A percentile compares a stretch with the other conserved stretches of the same genome.
phyloP scores from a whole-genome alignment of 345 rosid species.

The Arabidopsis thaliana region DNA sequence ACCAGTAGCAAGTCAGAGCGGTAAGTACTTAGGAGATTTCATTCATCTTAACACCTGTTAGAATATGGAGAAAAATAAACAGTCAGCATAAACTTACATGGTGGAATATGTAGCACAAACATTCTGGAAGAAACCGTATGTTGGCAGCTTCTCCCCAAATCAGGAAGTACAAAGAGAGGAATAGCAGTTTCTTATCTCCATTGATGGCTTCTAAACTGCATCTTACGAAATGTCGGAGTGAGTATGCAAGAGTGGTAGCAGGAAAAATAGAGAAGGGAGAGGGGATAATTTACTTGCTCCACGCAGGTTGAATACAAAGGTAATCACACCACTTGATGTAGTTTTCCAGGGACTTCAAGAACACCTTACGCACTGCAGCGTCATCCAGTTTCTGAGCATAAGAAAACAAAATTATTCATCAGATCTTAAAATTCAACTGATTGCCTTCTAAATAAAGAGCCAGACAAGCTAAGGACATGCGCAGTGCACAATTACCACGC shows the following conservation, averaged over 20 bases:
- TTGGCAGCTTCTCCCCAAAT: slow-evolving; percentile 98
- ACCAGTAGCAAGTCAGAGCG: slow-evolving; percentile 18
- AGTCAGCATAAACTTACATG: slow-evolving; percentile 59
- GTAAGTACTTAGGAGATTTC: slow-evolving; percentile 11
- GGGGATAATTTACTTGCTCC: slow-evolving; percentile 71
- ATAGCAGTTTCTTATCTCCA: slow-evolving; percentile 84
- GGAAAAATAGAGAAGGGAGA: slow-evolving; percentile 23
- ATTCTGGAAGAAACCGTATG: slow-evolving; percentile 88
- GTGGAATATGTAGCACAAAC: slow-evolving; percentile 96
- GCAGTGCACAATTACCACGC: slow-evolving; percentile 20
- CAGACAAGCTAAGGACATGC: slow-evolving; percentile 8
- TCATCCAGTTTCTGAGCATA: slow-evolving; percentile 72
- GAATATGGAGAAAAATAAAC: slow-evolving; percentile 29
- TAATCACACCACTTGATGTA: slow-evolving; percentile 92
- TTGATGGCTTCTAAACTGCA: slow-evolving; percentile 79
- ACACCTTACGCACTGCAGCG: slow-evolving; percentile 73
- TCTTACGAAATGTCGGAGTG: slow-evolving; percentile 22
- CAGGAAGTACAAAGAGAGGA: slow-evolving; percentile 77
- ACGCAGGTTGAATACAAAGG: slow-evolving; percentile 82
- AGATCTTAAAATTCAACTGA: slow-evolving; percentile 24
- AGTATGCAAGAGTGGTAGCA: slow-evolving; percentile 34
- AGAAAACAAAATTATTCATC: not conserved
- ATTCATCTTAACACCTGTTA: slow-evolving; percentile 12
- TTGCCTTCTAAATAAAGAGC: slow-evolving; percentile 5
- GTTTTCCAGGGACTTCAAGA: slow-evolving; percentile 82